Percentiles rank a stretch among this genome's conserved stretches.
phyloP scores from a whole-genome alignment of 345 rosid species.

The Populus alba region DNA sequence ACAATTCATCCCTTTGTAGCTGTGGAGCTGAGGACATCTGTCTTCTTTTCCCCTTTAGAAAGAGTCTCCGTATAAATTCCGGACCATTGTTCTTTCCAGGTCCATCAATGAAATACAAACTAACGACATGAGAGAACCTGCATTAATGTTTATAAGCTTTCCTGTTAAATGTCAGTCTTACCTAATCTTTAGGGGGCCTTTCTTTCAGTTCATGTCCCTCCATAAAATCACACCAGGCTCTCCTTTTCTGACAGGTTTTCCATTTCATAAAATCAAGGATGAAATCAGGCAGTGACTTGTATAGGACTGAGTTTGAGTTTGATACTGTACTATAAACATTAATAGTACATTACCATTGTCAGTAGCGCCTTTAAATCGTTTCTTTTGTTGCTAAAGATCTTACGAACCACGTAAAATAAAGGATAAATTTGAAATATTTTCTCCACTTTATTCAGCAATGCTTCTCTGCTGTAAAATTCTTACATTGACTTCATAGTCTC shows the following conservation, averaged over 20 bases:
- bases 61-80: no score
- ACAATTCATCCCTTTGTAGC: not conserved
- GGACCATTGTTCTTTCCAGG: no score
- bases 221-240: no score
- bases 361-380: not conserved
- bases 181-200: not conserved
- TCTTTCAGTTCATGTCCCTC: no score
- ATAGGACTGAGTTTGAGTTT: not conserved
- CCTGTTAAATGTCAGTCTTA: not conserved
- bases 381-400: no score
- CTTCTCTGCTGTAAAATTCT: not conserved
- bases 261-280: no score
- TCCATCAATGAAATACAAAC: no score
- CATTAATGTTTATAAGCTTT: no score
- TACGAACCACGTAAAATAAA: not conserved
- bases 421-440: not conserved
- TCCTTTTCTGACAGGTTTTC: no score
- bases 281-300: not conserved
- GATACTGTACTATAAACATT: not conserved
- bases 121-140: no score
- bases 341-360: no score
- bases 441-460: not conserved
- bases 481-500: not conserved
- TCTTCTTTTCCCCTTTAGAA: not conserved
- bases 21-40: not conserved